phyloP scores from a whole-genome alignment of 108 stramenopile genomes.

The Tribonema minus region DNA sequence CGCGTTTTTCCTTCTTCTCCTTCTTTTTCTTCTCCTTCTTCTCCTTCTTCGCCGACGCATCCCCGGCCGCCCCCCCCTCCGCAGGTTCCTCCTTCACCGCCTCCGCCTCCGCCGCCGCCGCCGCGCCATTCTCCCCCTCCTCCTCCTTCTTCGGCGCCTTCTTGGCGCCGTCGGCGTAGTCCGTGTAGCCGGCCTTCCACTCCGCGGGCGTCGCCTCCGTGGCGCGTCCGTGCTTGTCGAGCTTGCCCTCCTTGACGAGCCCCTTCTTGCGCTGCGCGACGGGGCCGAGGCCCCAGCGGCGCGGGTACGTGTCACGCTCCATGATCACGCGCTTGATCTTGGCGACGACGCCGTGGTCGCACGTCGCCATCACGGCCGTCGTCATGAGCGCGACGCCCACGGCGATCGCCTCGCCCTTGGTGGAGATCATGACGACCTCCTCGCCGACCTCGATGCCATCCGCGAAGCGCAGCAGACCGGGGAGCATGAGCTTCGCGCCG shows the following conservation, averaged over 20 bases:
- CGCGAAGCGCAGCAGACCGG: constrained; percentile 94
- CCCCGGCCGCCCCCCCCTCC: not conserved
- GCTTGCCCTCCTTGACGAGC: constrained; percentile 93
- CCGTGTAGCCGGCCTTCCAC: constrained; percentile 72
- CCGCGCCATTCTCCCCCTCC: constrained; percentile 26
- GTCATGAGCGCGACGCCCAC: constrained; percentile 99
- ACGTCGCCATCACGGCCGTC: constrained; percentile 97
- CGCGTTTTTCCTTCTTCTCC: constrained; percentile 44
- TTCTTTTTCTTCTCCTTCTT: constrained; percentile 40
- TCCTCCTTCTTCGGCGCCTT: not conserved
- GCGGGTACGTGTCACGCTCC: constrained; percentile 99
- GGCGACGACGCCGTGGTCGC: constrained; percentile 97
- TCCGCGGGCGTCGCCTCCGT: constrained; percentile 91
- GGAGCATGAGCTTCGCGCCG: constrained; percentile 99
- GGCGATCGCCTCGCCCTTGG: constrained; percentile 76
- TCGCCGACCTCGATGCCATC: constrained; percentile 92
- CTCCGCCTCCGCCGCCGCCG: constrained; percentile 54
- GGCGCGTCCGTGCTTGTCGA: constrained; percentile 96
- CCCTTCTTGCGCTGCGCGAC: constrained; percentile 95
- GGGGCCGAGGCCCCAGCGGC: constrained; percentile 97
- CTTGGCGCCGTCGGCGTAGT: constrained; percentile 8
- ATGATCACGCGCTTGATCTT: constrained; percentile 99
- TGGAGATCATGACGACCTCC: constrained; percentile 98
- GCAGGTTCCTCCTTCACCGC: constrained; percentile 47
- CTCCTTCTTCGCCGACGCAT: constrained; percentile 11